Base-by-base conservation (phyloP, 2,329 filamentous ascomycete species). In the Lojkania enalia region DNA sequence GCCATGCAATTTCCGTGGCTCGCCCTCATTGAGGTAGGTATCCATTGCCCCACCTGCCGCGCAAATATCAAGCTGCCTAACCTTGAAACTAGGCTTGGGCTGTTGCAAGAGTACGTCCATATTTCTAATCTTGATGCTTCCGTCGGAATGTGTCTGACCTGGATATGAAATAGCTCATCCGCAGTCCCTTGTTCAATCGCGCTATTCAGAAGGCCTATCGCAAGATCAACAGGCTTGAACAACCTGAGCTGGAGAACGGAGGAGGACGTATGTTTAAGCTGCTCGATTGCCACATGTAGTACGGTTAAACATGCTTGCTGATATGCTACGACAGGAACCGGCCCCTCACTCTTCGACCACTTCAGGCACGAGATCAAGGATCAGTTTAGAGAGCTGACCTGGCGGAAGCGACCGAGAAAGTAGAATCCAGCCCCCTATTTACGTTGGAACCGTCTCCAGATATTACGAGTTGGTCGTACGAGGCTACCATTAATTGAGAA, bases 141-240 rank as follows among this genome's bases (percentile, higher is more conserved):
- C 43, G 18, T 37, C 44, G 35, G 31, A 46, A 49, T 25, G 44
- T 19, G 44, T 12, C 32, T 47, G 36, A 44, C 39, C 30, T 5
- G 3, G 13, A 5, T 11, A 3, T 1, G 25, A 18, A 20, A 33
- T 43, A 79, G 71, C 74, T 83, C 42, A 72, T 83, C 31, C 66
- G 69, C 41, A 81, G 77, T 42, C 77, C 77, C 2, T 61, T 71
- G 25, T 83, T 83, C 69, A 80, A 83, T 55, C 72, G 74, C 42
- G 71, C 58, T 19, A 77, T 83, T 14, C 73, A 76, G 18, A 73
- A 72, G 44, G 71, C 78, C 11, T 78, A 81, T 37, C 71, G 69
- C 48, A 66, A 64, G 44, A 70, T 78, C 45, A 70, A 75, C 49
- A 62, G 69, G 21, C 54, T 77, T 36, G 74, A 75, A 33, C 75